A percentile compares a stretch with the other conserved stretches of the same genome.
These are phyloP conservation scores for Salvia hispanica DNA, from an alignment of 257 asterid species.

Conservation along the genomic window DNA sequence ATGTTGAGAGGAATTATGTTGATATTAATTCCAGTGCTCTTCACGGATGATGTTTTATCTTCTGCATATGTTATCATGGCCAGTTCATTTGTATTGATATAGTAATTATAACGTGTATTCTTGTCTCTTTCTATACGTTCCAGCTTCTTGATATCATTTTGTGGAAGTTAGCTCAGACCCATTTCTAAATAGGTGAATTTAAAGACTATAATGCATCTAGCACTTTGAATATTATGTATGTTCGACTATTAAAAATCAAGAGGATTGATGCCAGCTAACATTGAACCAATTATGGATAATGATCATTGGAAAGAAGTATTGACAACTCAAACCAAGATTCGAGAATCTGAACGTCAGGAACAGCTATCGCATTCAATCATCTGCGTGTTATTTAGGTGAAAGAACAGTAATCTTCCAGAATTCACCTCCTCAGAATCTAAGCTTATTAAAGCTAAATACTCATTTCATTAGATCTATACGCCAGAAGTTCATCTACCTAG, in stretches of 20 bases:
- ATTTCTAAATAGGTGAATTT: too few species aligned
- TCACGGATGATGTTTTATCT: neutral
- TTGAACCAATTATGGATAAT: too few species aligned
- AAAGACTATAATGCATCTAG: too few species aligned
- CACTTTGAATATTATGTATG: too few species aligned
- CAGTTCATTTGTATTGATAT: neutral
- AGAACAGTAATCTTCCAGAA: slow-evolving; percentile 4
- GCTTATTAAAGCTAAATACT: slow-evolving; percentile 20
- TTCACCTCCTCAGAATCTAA: neutral
- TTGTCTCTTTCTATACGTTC: neutral
- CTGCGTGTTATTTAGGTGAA: neutral
- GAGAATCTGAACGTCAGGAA: slow-evolving; percentile 8
- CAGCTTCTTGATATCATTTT: neutral
- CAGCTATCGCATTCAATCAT: neutral
- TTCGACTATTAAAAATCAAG: too few species aligned
- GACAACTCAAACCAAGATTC: neutral
- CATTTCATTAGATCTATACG: slow-evolving; percentile 16
- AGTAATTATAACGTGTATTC: neutral
- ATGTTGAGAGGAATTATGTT: slow-evolving; percentile 10
- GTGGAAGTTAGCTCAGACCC: neutral
- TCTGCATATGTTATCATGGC: neutral
- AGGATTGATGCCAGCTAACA: too few species aligned
- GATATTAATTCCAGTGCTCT: neutral
- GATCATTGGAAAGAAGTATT: neutral
- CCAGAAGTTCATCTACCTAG: slow-evolving; percentile 33